Conservation (phyloP, 805 yeast species). For the Kazachstania bromeliacearum region DNA sequence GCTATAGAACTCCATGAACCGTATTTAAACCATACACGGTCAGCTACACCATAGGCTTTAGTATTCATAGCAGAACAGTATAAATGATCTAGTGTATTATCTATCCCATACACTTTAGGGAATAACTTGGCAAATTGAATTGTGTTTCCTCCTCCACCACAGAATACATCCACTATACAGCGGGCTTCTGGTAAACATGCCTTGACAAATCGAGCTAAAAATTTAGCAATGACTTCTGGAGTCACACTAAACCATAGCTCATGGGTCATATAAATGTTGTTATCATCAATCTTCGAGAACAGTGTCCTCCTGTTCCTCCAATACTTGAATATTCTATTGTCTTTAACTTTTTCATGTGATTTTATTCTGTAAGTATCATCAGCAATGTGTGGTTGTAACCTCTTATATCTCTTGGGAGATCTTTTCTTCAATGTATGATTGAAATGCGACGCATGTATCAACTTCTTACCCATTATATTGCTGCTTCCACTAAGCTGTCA, state of each 20-base stretch:
- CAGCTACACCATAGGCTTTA: conserved; percentile 47
- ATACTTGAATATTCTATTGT: conserved; percentile 33
- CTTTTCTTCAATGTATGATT: conserved; percentile 6
- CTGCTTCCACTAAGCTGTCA: too few relatives aligned
- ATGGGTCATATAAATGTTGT: conserved; percentile 49
- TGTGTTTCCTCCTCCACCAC: conserved; percentile 85
- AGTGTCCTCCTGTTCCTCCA: conserved; percentile 55
- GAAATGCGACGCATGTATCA: conserved; percentile 10
- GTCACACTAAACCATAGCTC: conserved; percentile 87
- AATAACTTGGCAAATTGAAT: conserved; percentile 63
- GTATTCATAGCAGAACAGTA: conserved; percentile 60
- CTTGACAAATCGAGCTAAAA: conserved; percentile 44
- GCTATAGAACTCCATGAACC: conserved; percentile 36
- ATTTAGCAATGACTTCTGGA: conserved; percentile 63
- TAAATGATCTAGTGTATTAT: conserved; percentile 49
- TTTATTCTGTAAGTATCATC: conserved; percentile 12
- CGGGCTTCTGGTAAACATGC: conserved; percentile 42
- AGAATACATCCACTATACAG: conserved; percentile 56
- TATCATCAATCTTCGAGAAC: conserved; percentile 57
- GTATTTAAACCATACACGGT: conserved; percentile 38
- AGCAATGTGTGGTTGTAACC: conserved; percentile 7
- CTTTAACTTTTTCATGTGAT: conserved; percentile 10
- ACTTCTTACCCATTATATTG: conserved; percentile 14
- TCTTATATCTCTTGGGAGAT: conserved; percentile 8
- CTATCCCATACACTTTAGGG: conserved; percentile 51